These are phyloP conservation scores for Anthostomella pinea DNA, from an alignment of 2,329 filamentous ascomycete genomes.

Conservation along the genomic window DNA sequence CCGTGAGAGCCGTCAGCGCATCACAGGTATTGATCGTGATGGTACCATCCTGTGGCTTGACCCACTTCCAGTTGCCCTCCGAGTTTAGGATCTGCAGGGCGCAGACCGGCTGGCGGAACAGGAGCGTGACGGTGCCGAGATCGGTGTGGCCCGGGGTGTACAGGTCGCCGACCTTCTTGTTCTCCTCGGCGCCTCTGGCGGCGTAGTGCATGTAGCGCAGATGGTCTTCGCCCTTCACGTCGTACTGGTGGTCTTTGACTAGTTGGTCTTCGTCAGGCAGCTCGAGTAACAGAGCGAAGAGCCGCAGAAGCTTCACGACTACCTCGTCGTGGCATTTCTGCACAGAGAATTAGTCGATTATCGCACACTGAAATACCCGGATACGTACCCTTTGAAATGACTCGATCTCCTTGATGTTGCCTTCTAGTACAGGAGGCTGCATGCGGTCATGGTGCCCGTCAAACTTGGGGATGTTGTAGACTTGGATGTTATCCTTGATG, in stretches of 20 bases:
- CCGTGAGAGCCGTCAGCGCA: constrained; percentile 44
- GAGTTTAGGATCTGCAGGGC: constrained; percentile 49
- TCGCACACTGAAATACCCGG: too few species aligned
- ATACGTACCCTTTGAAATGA: constrained; percentile 41
- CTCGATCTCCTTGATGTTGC: constrained; percentile 54
- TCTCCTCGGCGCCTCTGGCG: constrained; percentile 34
- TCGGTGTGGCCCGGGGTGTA: constrained; percentile 51
- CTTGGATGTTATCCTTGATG: constrained; percentile 53
- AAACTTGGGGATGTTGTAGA: constrained; percentile 61
- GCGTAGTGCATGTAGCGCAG: constrained; percentile 61
- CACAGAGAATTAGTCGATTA: too few species aligned
- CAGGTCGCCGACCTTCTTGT: constrained; percentile 37
- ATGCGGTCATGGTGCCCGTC: constrained; percentile 41
- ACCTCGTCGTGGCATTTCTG: constrained; percentile 48
- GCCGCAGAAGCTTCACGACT: constrained; percentile 53
- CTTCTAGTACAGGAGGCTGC: constrained; percentile 41
- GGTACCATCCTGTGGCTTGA: constrained; percentile 42
- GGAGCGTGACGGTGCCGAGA: constrained; percentile 50
- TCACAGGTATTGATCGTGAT: constrained; percentile 49
- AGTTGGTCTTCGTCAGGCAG: constrained; percentile 55
- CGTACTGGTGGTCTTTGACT: constrained; percentile 54
- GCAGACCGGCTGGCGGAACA: constrained; percentile 54
- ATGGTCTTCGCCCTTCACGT: constrained; percentile 57
- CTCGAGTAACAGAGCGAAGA: constrained; percentile 61
- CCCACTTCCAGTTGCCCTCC: constrained; percentile 44